phyloP scores from a whole-genome alignment of 148 eudicot genomes.

The Silene conica region DNA sequence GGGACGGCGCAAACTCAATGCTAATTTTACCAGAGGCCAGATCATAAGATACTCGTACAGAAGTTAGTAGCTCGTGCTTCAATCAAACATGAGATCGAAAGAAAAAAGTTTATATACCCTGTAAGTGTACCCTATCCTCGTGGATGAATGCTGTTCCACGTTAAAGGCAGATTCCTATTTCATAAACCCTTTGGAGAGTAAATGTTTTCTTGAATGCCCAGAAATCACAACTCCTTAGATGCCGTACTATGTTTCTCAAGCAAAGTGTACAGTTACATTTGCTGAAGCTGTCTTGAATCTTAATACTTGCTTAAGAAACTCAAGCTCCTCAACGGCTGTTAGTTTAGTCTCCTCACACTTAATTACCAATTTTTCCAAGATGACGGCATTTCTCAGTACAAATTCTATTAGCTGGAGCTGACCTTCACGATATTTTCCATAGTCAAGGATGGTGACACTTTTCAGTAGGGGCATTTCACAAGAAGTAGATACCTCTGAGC shows the following conservation, averaged over 20 bases:
- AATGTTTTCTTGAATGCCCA: too few species aligned
- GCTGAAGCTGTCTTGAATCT: constrained; percentile 10
- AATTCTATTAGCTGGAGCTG: constrained; percentile 15
- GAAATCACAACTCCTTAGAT: too few species aligned
- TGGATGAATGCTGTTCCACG: too few species aligned
- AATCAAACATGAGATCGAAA: too few species aligned
- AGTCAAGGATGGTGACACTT: constrained; percentile 3
- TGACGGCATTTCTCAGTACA: not conserved
- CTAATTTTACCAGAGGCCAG: too few species aligned
- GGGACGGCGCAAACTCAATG: too few species aligned
- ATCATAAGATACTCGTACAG: too few species aligned
- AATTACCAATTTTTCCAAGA: constrained; percentile 4
- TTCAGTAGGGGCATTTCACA: constrained; percentile 14
- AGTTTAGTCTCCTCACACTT: not conserved
- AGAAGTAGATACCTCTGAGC: not conserved
- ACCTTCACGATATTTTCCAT: not conserved
- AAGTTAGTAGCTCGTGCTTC: too few species aligned
- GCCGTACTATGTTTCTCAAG: not conserved
- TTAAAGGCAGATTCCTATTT: too few species aligned
- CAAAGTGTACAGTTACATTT: constrained; percentile 6
- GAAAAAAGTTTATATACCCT: too few species aligned
- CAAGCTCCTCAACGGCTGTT: not conserved
- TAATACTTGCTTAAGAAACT: not conserved
- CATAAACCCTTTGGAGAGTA: too few species aligned
- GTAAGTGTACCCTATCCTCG: too few species aligned